Evolutionary conservation across 768 basidiomycete species (phyloP).

Genomic region (Phanerodontia chrysosporium): DNA sequence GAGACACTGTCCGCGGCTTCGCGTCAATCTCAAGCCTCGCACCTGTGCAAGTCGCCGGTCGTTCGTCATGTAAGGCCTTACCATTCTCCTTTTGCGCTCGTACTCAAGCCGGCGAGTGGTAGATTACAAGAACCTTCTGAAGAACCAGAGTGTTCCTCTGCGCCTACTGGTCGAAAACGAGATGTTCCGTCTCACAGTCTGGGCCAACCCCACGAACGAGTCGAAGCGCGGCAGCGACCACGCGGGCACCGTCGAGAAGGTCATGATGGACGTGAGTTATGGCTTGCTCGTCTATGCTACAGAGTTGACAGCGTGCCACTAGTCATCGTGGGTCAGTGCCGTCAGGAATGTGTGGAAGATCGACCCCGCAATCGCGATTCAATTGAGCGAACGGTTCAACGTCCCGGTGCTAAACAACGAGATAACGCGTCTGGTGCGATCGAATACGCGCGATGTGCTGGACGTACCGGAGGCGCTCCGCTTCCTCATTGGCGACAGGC

Average conservation of each 20-base stretch:
- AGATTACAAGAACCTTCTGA: constrained; percentile 61
- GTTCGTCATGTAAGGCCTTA: constrained; percentile 27
- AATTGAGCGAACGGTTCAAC: constrained; percentile 89
- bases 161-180: constrained; percentile 88
- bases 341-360: constrained; percentile 77
- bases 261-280: constrained; percentile 54
- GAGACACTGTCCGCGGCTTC: constrained; percentile 62
- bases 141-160: constrained; percentile 69
- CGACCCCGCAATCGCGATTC: constrained; percentile 77
- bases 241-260: constrained; percentile 49
- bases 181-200: constrained; percentile 78
- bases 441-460: constrained; percentile 64
- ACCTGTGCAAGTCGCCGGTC: constrained; percentile 35
- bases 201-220: constrained; percentile 87
- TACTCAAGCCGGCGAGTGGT: constrained; percentile 10
- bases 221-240: constrained; percentile 62
- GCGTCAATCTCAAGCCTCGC: constrained; percentile 57
- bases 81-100: constrained; percentile 25
- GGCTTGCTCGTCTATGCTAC: not conserved
- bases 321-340: constrained; percentile 65
- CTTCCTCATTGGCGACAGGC: constrained; percentile 71
- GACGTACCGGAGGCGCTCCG: constrained; percentile 77
- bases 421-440: constrained; percentile 69
- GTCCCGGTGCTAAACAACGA: constrained; percentile 59
- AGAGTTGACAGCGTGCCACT: constrained; percentile 6